Percentiles rank a stretch among this genome's conserved stretches.
phyloP scores from a whole-genome alignment of 805 yeast species.

The Suhomyces canberraensis region DNA sequence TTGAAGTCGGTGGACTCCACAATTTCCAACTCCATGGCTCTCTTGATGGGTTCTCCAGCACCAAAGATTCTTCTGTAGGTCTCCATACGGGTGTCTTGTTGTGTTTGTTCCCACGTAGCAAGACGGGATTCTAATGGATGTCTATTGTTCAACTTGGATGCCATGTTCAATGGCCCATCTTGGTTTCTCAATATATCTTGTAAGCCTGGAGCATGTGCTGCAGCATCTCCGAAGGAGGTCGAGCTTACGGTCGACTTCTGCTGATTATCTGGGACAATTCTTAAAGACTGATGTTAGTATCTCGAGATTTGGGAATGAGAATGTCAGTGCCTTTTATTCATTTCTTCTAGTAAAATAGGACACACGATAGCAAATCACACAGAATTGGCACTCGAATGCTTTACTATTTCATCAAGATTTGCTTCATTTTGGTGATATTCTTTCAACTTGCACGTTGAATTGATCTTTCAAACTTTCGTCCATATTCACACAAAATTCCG shows the following conservation, averaged over 20 bases:
- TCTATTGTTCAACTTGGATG: slow-evolving; percentile 65
- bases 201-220: slow-evolving; percentile 65
- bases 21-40: slow-evolving; percentile 83
- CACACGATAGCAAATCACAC: too few relatives aligned
- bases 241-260: slow-evolving; percentile 49
- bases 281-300: slow-evolving; percentile 39
- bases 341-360: too few relatives aligned
- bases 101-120: slow-evolving; percentile 75
- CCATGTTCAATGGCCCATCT: slow-evolving; percentile 58
- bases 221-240: slow-evolving; percentile 49
- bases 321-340: too few relatives aligned
- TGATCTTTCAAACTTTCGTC: too few relatives aligned
- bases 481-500: too few relatives aligned
- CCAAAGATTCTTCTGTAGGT: slow-evolving; percentile 83
- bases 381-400: too few relatives aligned
- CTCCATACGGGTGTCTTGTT: slow-evolving; percentile 67
- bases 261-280: slow-evolving; percentile 53
- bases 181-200: slow-evolving; percentile 66
- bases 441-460: too few relatives aligned
- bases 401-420: too few relatives aligned
- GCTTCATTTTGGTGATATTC: too few relatives aligned
- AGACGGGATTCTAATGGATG: slow-evolving; percentile 86
- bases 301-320: too few relatives aligned
- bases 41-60: slow-evolving; percentile 87
- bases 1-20: slow-evolving; percentile 67